Percentiles rank a stretch among this genome's conserved stretches.
Conservation (phyloP, 805 yeast species). For the Barnettozyma botsteinii region DNA sequence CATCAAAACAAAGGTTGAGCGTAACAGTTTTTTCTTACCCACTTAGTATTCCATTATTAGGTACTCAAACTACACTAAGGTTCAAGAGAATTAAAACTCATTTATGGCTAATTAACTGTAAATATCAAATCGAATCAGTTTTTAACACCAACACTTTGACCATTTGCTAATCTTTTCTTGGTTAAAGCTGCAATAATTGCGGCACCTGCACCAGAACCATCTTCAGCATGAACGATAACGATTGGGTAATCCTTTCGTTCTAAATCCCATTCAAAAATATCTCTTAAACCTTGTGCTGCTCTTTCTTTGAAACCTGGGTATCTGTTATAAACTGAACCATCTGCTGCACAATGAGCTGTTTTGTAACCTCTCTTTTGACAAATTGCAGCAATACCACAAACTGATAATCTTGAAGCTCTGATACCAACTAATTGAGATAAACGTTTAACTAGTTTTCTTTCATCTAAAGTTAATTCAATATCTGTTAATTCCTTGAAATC, state of each 20-base stretch:
- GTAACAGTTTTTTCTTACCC: too few species aligned
- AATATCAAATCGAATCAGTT: too few species aligned
- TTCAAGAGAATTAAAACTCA: too few species aligned
- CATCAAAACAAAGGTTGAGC: too few species aligned
- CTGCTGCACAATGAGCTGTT: conserved; percentile 89
- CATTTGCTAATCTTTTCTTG: conserved; percentile 65
- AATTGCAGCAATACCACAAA: conserved; percentile 94
- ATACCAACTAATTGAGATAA: conserved; percentile 85
- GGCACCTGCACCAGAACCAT: conserved; percentile 97
- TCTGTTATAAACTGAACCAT: conserved; percentile 91
- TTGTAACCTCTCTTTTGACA: conserved; percentile 76
- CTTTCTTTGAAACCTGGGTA: conserved; percentile 89
- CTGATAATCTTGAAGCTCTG: conserved; percentile 86
- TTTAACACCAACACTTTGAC: conserved; percentile 55
- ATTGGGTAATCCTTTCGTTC: conserved; percentile 61
- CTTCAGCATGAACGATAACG: conserved; percentile 86
- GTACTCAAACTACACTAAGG: too few species aligned
- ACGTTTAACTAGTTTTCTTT: conserved; percentile 77
- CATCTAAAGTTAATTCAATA: conserved; percentile 64
- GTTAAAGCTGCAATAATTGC: conserved; percentile 97
- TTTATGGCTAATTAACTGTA: too few species aligned
- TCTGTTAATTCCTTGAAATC: conserved; percentile 55
- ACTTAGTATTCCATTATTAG: too few species aligned
- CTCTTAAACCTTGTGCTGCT: conserved; percentile 83
- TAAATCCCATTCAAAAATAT: conserved; percentile 76